phyloP scores from a whole-genome alignment of 148 eudicot species.

The Rheum nobile region DNA sequence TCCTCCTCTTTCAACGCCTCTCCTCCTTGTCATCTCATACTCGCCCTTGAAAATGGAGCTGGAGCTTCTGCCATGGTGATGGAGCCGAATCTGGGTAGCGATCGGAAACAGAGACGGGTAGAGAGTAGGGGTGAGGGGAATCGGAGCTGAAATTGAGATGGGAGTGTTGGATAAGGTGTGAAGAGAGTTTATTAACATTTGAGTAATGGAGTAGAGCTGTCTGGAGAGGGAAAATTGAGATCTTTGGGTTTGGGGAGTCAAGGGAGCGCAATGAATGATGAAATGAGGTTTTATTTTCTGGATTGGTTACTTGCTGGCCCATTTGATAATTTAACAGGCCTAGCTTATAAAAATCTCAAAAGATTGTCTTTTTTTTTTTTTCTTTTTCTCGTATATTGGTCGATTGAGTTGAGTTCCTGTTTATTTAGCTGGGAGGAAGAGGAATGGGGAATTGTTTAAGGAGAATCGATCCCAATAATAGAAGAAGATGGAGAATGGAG shows the following conservation, averaged over 20 bases:
- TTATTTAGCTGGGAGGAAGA: too few relatives aligned
- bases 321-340: background rate
- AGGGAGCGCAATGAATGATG: background rate
- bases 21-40: background rate
- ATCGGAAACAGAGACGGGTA: background rate
- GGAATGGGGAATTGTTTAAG: too few relatives aligned
- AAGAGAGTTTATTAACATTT: background rate
- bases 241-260: background rate
- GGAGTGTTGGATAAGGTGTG: background rate
- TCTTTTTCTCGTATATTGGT: too few relatives aligned
- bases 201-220: background rate
- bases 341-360: background rate
- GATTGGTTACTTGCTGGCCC: background rate
- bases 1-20: constrained; percentile 3
- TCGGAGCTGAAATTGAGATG: background rate
- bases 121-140: background rate
- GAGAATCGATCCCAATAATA: too few relatives aligned
- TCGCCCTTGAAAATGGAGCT: background rate
- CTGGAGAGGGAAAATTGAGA: background rate
- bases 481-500: too few relatives aligned
- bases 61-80: constrained; percentile 4
- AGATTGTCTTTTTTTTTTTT: too few relatives aligned
- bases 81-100: background rate
- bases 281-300: background rate
- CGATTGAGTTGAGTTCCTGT: too few relatives aligned